Evolutionary conservation across 2,329 filamentous ascomycete species (phyloP).

Genomic region (Phialophora tarda): DNA sequence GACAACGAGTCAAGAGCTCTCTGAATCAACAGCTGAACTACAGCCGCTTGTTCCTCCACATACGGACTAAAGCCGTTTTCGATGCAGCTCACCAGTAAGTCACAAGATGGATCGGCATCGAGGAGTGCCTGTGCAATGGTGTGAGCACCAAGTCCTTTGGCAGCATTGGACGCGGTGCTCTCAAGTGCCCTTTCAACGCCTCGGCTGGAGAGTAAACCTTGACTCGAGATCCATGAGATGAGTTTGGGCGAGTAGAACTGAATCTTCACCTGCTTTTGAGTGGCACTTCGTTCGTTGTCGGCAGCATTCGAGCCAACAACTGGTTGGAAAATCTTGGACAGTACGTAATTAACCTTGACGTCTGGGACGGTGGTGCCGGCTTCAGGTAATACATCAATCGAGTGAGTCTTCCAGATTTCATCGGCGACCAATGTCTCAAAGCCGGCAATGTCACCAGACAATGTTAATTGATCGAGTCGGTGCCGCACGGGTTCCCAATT

Average conservation of each 20-base stretch:
- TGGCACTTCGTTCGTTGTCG: constrained; percentile 34
- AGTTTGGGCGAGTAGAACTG: constrained; percentile 43
- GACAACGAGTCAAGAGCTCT: constrained; percentile 47
- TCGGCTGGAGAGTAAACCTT: constrained; percentile 47
- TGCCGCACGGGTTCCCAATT: constrained; percentile 42
- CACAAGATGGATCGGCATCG: constrained; percentile 48
- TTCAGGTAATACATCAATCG: constrained; percentile 23
- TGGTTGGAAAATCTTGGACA: constrained; percentile 38
- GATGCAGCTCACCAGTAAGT: constrained; percentile 47
- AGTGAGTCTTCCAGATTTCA: constrained; percentile 14
- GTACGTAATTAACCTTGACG: constrained; percentile 31
- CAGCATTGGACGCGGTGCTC: constrained; percentile 42
- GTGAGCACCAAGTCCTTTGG: constrained; percentile 21
- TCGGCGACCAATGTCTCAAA: constrained; percentile 33
- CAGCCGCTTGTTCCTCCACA: constrained; percentile 48
- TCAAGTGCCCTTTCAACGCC: constrained; percentile 51
- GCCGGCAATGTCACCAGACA: constrained; percentile 29
- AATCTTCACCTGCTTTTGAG: constrained; percentile 40
- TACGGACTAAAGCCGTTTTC: constrained; percentile 45
- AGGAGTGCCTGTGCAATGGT: constrained; percentile 48
- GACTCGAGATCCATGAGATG: constrained; percentile 50
- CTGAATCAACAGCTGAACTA: constrained; percentile 49
- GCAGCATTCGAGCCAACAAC: constrained; percentile 27
- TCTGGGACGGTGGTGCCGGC: constrained; percentile 19
- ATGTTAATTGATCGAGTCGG: constrained; percentile 35